A percentile compares a stretch with the other conserved stretches of the same genome.
Evolutionary conservation across 2,329 filamentous ascomycete genomes (phyloP).

Genomic region (Hypocrella siamensis): DNA sequence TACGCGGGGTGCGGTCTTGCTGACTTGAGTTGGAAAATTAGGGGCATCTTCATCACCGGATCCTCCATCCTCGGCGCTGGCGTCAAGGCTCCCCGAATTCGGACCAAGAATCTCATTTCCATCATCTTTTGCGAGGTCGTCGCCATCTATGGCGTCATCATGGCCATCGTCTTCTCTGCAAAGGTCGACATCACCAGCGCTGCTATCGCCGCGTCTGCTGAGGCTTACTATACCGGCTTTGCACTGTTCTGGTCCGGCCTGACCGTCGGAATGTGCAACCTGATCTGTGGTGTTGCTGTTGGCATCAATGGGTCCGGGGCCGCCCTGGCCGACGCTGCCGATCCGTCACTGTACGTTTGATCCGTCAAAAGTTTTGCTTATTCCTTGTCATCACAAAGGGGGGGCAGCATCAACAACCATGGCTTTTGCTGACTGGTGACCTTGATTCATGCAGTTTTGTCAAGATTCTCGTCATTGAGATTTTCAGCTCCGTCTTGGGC

Average conservation of each 20-base stretch:
- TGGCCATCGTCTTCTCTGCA: slow-evolving; percentile 94
- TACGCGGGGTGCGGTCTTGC: too few species aligned
- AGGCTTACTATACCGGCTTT: slow-evolving; percentile 86
- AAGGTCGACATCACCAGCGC: slow-evolving; percentile 57
- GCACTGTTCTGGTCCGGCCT: slow-evolving; percentile 92
- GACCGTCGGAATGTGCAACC: slow-evolving; percentile 88
- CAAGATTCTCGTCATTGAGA: slow-evolving; percentile 97
- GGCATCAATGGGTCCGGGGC: slow-evolving; percentile 97
- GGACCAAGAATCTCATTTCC: slow-evolving; percentile 98
- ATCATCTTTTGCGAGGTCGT: slow-evolving; percentile 99
- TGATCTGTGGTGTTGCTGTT: slow-evolving; percentile 90
- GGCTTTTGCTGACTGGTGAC: too few species aligned
- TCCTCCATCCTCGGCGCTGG: slow-evolving; percentile 94
- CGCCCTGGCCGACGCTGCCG: slow-evolving; percentile 87
- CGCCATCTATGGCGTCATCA: slow-evolving; percentile 99
- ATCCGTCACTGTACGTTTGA: slow-evolving; percentile 62
- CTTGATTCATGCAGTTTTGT: slow-evolving; percentile 56
- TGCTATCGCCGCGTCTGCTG: slow-evolving; percentile 52
- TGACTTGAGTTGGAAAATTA: slow-evolving; percentile 26
- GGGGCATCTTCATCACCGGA: slow-evolving; percentile 98
- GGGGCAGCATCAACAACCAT: too few species aligned
- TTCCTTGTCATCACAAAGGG: too few species aligned
- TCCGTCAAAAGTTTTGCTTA: too few species aligned
- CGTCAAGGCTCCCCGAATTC: slow-evolving; percentile 91
- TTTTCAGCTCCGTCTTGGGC: slow-evolving; percentile 94